These are phyloP conservation scores for Arthrobotrys sinensis DNA, from an alignment of 2,329 filamentous ascomycete genomes.

Conservation along the genomic window DNA sequence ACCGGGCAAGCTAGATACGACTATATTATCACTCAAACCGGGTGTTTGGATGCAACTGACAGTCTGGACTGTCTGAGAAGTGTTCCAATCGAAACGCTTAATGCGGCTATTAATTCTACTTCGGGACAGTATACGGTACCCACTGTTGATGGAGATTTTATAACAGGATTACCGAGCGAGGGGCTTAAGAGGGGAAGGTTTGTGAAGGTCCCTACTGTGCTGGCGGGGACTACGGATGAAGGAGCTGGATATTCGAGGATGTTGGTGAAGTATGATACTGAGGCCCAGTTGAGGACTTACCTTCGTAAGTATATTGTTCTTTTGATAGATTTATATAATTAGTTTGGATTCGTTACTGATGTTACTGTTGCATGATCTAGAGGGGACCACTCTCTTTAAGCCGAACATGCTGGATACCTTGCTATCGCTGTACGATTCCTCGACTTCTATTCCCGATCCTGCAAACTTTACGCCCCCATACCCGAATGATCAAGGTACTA, in stretches of 20 bases:
- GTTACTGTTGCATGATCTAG: neutral
- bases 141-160: constrained; percentile 73
- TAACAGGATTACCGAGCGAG: constrained; percentile 71
- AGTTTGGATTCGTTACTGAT: too few relatives aligned
- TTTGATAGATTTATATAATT: too few relatives aligned
- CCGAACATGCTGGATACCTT: neutral
- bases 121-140: constrained; percentile 63
- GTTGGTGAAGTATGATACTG: constrained; percentile 4
- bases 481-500: constrained; percentile 41
- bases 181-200: constrained; percentile 75
- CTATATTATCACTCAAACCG: constrained; percentile 73
- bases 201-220: constrained; percentile 76
- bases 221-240: constrained; percentile 78
- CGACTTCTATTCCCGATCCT: constrained; percentile 22
- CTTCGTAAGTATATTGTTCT: neutral
- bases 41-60: constrained; percentile 73
- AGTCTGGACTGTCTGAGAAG: constrained; percentile 78
- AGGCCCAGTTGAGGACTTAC: neutral
- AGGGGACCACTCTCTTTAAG: neutral
- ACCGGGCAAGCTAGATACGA: constrained; percentile 66
- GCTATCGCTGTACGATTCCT: neutral
- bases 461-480: neutral
- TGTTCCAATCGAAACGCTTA: constrained; percentile 75
- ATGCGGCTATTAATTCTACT: constrained; percentile 69
- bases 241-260: constrained; percentile 68